These are phyloP conservation scores for Syzygium grande DNA, from an alignment of 345 rosid genomes.

Conservation along the genomic window DNA sequence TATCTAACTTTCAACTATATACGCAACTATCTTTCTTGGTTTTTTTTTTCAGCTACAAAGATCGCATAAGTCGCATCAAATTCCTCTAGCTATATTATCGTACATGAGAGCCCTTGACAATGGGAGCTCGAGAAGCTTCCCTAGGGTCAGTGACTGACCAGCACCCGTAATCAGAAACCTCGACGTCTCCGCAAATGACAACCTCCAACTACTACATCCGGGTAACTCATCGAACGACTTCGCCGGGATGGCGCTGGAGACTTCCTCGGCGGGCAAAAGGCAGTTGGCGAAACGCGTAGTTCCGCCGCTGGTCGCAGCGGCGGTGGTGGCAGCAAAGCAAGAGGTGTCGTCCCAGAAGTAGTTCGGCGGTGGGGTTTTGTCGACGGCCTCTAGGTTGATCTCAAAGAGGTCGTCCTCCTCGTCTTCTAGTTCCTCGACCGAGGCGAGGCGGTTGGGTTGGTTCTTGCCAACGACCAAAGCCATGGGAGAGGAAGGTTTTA, in stretches of 20 bases:
- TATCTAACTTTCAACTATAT: not conserved
- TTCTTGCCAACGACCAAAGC: not conserved
- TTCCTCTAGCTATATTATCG: not conserved
- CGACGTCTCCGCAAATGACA: not conserved
- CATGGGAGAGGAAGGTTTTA: not conserved
- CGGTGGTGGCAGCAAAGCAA: not conserved
- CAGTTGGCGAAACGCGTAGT: conserved; percentile 7
- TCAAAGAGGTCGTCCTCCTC: conserved; percentile 14
- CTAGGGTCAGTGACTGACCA: not conserved
- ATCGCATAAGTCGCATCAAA: not conserved
- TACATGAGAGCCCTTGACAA: not conserved
- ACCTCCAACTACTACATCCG: not conserved
- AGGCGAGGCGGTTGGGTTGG: not conserved
- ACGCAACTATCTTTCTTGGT: not conserved
- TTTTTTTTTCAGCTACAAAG: not conserved
- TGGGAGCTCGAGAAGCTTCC: conserved; percentile 3
- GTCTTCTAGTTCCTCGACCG: not conserved
- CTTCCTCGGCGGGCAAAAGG: conserved; percentile 2
- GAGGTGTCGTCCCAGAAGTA: not conserved
- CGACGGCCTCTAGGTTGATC: conserved; percentile 7
- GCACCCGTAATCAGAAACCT: not conserved
- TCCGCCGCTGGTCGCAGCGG: not conserved
- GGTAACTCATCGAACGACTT: not conserved
- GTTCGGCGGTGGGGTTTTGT: not conserved
- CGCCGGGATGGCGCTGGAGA: conserved; percentile 3